Evolutionary conservation across 179 eudicot genomes (phyloP), one percentile per base, ranked within the genome.

Genomic region (Camellia oleifera): DNA sequence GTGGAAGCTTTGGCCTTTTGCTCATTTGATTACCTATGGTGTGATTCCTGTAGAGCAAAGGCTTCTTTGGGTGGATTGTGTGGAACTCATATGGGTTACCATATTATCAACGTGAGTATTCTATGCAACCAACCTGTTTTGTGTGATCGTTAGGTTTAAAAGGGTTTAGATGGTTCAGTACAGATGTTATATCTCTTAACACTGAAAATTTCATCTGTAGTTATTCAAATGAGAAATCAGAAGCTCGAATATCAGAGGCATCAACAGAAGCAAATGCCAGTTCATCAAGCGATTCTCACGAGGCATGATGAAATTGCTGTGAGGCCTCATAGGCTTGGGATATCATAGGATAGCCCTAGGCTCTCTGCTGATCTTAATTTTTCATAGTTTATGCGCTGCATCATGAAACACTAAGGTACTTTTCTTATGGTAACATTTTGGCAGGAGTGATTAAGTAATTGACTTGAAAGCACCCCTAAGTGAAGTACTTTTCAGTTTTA

Each of bases 1-100:
- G 58, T 95, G 98, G 98, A 95, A 95, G 77, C 97, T 94, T 57
- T 94, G 98, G 98, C 98, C 98, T 53, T 94, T 94, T 81, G 98
- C 98, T 26, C 98, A 94, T 79, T 77, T 94, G 56, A 90, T 93
- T 70, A 94, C 98, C 5, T 94, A 94, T 64, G 98, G 98, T 57
- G 86, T 94, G 75, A 62, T 94, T 76, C 98, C 98, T 18, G 85
- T 94, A 1, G 93, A 94, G 85, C 98, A 94, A 89, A 88, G 98
- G 81, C 94, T 94, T 81, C 93, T 94, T 63, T 94, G 97, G 97
- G 98, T 94, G 77, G 98, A 94, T 77, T 93, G 94, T 54, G 92
- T 94, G 20, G 98, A 94, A 89, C 94, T 94, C 72, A 85, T 94
- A 46, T 94, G 98, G 98, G 98, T 94, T 57, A 94, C 98, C 0